Base-by-base conservation (phyloP, 2,329 filamentous ascomycete genomes). In the Aureobasidium musti region DNA sequence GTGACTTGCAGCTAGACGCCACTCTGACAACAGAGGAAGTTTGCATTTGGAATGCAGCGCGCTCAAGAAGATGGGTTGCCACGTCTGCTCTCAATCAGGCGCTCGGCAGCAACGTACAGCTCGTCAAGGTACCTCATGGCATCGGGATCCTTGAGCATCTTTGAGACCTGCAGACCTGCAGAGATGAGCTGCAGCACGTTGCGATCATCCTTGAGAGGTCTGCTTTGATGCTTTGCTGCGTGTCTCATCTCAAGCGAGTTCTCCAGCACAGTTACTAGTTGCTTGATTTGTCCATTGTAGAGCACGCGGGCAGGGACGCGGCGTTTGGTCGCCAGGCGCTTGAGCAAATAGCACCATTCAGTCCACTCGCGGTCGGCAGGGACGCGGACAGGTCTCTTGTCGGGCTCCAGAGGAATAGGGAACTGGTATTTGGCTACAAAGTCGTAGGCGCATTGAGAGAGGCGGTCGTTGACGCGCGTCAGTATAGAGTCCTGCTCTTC, bases 381-480 rank as follows among this genome's bases (percentile, higher is more conserved):
- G 53, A 87, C 82, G 75, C 90, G 87, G 63, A 93, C 84, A 66
- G 89, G 89, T 71, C 91, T 86, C 85, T 92, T 92, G 76, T 94
- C 90, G 77, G 90, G 86, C 67, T 91, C 91, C 73, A 95, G 79
- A 13, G 91, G 91, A 71, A 96, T 92, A 14, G 91, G 91, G 75
- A 96, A 96, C 78, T 94, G 91, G 77, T 95, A 95, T 78, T 92
- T 92, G 72, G 91, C 91, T 73, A 96, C 89, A 78, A 96, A 96
- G 79, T 96, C 91, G 82, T 90, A 96, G 37, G 91, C 91, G 77
- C 91, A 95, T 77, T 90, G 89, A 28, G 91, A 92, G 53, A 96
- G 82, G 69, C 91, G 86, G 78, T 94, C 91, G 80, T 95, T 95
- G 77, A 95, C 91, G 77, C 89, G 86, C 66, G 86, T 86, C 67